Percentiles rank a stretch among this genome's conserved stretches.
Evolutionary conservation across 2,329 filamentous ascomycete species (phyloP).

Genomic region (Calonectria pseudoreteaudii): DNA sequence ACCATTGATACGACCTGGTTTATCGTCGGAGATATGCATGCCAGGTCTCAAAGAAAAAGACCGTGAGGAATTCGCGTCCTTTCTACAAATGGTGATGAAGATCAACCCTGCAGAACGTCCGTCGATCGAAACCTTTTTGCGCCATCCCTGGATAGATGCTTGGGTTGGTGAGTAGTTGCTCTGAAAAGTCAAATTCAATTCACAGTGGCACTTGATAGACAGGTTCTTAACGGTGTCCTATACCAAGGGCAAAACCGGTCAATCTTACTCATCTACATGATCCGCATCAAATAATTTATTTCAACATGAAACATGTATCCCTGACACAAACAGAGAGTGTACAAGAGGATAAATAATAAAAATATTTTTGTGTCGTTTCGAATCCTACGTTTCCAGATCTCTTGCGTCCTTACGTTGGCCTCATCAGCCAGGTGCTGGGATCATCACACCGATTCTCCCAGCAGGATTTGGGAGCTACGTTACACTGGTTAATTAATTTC

Average conservation of each 20-base stretch:
- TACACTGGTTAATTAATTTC: too few species aligned
- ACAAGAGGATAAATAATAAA: background rate
- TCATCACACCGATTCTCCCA: background rate
- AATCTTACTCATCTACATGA: too few species aligned
- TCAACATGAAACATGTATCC: too few species aligned
- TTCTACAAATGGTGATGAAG: constrained; percentile 30
- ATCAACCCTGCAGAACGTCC: constrained; percentile 29
- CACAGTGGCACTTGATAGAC: too few species aligned
- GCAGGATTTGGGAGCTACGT: background rate
- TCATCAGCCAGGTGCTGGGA: background rate
- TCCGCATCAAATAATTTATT: too few species aligned
- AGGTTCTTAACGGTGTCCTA: too few species aligned
- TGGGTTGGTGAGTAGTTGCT: background rate
- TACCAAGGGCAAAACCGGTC: too few species aligned
- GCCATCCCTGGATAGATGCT: constrained; percentile 30
- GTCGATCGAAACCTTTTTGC: constrained; percentile 8
- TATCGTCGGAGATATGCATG: constrained; percentile 21
- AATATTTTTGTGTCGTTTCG: background rate
- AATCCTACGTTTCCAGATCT: background rate
- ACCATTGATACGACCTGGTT: background rate
- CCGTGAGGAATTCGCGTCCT: constrained; percentile 28
- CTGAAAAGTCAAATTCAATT: background rate
- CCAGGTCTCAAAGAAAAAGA: constrained; percentile 19
- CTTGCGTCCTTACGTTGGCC: background rate
- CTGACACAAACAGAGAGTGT: too few species aligned